Evolutionary conservation across 495 filamentous ascomycete genomes (phyloP), one percentile per base, ranked within the genome.

Genomic region (Talaromyces liani): DNA sequence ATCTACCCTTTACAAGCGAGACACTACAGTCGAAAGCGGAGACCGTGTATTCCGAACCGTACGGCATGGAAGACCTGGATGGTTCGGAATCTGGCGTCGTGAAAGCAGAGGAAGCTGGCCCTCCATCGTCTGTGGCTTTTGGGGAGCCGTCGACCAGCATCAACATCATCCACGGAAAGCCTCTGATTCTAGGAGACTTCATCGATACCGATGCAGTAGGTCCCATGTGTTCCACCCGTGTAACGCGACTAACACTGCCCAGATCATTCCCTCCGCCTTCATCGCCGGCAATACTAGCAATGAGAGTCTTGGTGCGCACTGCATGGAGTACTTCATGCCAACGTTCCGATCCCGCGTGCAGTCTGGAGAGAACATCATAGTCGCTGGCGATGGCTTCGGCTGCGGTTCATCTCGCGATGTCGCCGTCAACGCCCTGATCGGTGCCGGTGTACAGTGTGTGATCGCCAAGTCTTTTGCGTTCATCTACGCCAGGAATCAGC

Each of bases 401-500:
- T 68, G 68, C 59, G 73, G 73, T 18, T 71, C 67, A 3, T 73
- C 70, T 18, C 67, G 73, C n/a, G 65, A 73, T 63, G 65, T 70
- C 22, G 73, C 73, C 16, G 70, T 71, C 20, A 62, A 62, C 41
- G 72, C 72, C 5, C 67, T 72, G 14, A 63, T 69, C 12, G 73
- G 68, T 10, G 24, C 41, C 31, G 71, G 71, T n/a, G 64, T 73
- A 24, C 41, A 71, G 53, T 69, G 65, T 55, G 73, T 75, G 6
- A 72, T 75, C 47, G 71, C 73, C 12, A 63, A 69, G 27, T 69
- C 68, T 6, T 75, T 72, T 39, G 66, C 70, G 4, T 74, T 75
- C 63, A 75, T 75, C 25, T 73, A 75, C 54, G 58, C 61, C 5
- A 61, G 73, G n/a, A 74, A 76, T 61, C 71, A 73, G 61, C 71